Evolutionary conservation across 169 alveolate genomes (phyloP), one percentile per base, ranked within the genome.

Genomic region (Babesia ovis): DNA sequence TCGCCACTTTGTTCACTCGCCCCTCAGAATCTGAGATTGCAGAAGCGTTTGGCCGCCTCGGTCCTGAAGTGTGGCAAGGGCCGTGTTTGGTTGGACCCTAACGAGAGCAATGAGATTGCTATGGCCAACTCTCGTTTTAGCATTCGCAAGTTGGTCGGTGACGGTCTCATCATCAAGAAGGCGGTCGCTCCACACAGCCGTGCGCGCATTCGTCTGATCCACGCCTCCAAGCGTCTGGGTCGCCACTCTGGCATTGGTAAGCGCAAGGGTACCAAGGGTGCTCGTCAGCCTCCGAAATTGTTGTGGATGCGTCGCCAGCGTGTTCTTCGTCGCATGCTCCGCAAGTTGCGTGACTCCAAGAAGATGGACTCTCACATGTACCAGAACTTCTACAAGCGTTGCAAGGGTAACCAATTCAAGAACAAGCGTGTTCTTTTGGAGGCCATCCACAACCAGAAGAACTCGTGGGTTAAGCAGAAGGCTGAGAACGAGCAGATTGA

Each of bases 1-100:
- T 12, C 27, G 32, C 31, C 20, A 4, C 34, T 45, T 6, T 31
- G 43, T 56, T 16, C 20, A 25, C 23, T 42, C 25, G 29, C 45
- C 29, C 35, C 53, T 66, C 84, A 93, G 96, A 90, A 94, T 84
- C 93, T 95, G 64, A 92, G 95, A 61, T 94, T 95, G 68, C 98
- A 98, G 90, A 96, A 97, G 93, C 95, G 99, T 73, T 88, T 98
- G 55, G 99, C 99, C 72, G 98, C 99, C 68, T 89, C 98, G 53
- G 98, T 97, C 50, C 89, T 97, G 80, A 94, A 95, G 84, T 96
- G 99, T 91, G 99, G 99, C 73, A 91, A 91, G 74, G 92, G 95
- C 84, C 96, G 99, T 86, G 96, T 97, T 50, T 97, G 99, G 99
- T 86, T 98, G 86, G 99, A 98, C 93, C 99, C 99, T 66, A 97